Evolutionary conservation across 345 rosid genomes (phyloP), one percentile per base, ranked within the genome.

Genomic region (Anacardium occidentale): DNA sequence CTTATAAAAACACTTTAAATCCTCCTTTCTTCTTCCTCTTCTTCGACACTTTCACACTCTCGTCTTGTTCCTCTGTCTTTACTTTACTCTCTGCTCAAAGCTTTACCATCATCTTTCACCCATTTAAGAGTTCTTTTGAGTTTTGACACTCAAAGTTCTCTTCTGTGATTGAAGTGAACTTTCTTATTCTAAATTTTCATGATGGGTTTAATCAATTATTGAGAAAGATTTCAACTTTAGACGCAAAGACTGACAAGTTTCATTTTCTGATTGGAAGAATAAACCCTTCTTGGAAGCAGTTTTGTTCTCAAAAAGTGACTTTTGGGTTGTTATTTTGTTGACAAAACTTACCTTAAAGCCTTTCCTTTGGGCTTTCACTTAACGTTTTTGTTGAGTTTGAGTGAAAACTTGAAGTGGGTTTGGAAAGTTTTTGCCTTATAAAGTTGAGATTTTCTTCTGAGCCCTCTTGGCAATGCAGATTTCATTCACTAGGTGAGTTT

Each of bases 401-500:
- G 81, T 75, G 71, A 76, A 29, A 50, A 79, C 69, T 63, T 45
- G 37, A 79, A 65, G 72, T 69, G 82, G 83, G 73, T 77, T 29
- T 55, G 70, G 73, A 65, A 53, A 13, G 73, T 34, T 58, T 69
- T 57, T 29, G 17, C 50, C 64, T 59, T 53, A 37, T 52, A 75
- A 71, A 73, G 77, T 54, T 72, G 10, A 24, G 62, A 26, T 50
- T 80, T 61, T 68, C 15, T 42, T 65, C 56, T 45, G 56, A 47
- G 71, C 82, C 75, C 55, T 53, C 62, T 68, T 70, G 82, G 78
- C 79, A 78, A 81, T 87, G 88, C 86, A 59, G 71, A 70, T 70
- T 71, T 66, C 75, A 18, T 62, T 61, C 75, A 74, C 78, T 77
- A 66, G 84, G 82, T 87, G 74, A 85, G 85, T 80, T 65, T 24